A percentile compares a stretch with the other conserved stretches of the same genome.
phyloP scores from a whole-genome alignment of 2,329 filamentous ascomycete genomes.

The Sporothrix luriei region DNA sequence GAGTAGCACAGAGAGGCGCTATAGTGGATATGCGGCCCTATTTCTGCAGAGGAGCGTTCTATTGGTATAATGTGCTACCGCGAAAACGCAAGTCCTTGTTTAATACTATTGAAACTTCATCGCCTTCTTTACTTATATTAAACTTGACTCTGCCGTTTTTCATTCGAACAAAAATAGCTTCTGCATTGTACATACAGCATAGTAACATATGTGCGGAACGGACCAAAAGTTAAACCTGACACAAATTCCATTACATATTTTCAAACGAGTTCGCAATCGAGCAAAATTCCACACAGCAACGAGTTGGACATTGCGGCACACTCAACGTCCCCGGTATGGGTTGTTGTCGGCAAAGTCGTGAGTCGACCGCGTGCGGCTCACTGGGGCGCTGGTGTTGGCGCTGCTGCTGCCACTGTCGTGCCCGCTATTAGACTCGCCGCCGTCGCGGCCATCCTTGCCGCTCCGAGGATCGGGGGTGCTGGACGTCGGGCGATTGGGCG shows the following conservation, averaged over 20 bases:
- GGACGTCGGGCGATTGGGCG: conserved; percentile 3
- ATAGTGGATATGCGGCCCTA: not conserved
- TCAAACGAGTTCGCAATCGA: not conserved
- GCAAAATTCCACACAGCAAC: not conserved
- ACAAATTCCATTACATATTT: not conserved
- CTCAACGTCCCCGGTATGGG: conserved; percentile 33
- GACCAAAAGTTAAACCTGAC: not conserved
- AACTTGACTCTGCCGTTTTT: not conserved
- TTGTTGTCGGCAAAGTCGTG: conserved; percentile 36
- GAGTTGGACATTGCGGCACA: not conserved
- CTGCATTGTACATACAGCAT: not conserved
- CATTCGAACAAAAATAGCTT: not conserved
- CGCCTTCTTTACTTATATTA: not conserved
- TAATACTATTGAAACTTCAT: not conserved
- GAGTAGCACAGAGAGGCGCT: not conserved
- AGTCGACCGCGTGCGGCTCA: conserved; percentile 28
- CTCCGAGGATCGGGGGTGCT: conserved; percentile 1
- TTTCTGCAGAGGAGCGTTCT: not conserved
- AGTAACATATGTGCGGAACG: not conserved
- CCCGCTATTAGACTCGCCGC: not conserved
- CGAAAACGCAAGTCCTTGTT: not conserved
- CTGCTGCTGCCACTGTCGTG: conserved; percentile 34
- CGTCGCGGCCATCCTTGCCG: not conserved
- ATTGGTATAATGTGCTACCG: not conserved
- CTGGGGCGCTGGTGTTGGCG: conserved; percentile 32